Evolutionary conservation across 208 protist species (phyloP).

Genomic region (Trichomonas vaginalis): DNA sequence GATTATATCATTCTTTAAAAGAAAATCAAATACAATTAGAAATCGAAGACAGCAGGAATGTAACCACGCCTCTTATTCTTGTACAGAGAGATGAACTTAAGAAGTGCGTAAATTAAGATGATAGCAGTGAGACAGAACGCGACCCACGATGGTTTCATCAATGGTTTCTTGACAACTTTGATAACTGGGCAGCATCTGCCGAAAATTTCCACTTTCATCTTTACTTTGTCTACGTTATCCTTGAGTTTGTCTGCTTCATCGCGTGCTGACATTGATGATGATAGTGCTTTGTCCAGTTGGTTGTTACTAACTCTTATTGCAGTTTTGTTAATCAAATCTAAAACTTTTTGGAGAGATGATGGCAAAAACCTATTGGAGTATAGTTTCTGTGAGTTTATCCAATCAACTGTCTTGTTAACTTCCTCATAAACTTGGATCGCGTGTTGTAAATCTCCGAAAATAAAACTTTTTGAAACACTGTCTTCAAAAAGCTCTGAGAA

Average conservation of each 20-base stretch:
- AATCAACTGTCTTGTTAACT: neutral
- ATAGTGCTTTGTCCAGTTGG: neutral
- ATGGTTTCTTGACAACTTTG: neutral
- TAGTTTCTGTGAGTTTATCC: neutral
- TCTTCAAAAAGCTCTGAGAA: neutral
- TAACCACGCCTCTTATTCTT: neutral
- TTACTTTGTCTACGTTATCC: neutral
- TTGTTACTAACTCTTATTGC: neutral
- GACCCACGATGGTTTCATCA: neutral
- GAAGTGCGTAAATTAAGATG: neutral
- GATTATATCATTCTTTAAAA: too few species aligned
- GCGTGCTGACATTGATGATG: neutral
- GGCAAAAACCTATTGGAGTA: neutral
- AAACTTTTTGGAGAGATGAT: neutral
- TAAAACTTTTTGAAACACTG: neutral
- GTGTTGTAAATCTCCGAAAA: neutral
- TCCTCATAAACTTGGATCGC: neutral
- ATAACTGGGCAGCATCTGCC: neutral
- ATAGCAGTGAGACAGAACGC: neutral
- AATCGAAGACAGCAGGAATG: neutral
- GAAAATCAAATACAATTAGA: too few species aligned
- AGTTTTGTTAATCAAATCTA: neutral
- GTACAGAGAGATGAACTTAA: neutral
- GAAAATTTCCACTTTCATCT: neutral
- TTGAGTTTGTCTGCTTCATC: neutral